Conservation (phyloP, 257 asterid genomes). For the Nicotiana noctiflora region DNA sequence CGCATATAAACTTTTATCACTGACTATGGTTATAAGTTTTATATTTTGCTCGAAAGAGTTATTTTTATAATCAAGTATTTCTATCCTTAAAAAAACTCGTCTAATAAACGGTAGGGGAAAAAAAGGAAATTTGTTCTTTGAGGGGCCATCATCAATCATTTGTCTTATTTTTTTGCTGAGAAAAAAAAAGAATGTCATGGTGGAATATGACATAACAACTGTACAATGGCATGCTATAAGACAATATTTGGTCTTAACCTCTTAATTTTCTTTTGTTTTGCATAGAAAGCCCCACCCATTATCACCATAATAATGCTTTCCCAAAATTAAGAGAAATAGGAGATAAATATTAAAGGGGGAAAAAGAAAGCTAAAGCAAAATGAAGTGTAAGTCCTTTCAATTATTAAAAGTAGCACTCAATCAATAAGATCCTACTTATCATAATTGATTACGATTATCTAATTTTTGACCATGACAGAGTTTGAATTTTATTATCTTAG, state of each 20-base stretch:
- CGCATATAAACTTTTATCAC: too few species aligned
- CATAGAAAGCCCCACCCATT: constrained; percentile 29
- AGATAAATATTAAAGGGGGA: neutral
- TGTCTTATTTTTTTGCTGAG: neutral
- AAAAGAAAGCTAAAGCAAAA: neutral
- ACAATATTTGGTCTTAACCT: neutral
- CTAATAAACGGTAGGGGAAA: neutral
- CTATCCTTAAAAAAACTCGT: neutral
- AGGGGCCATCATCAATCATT: constrained; percentile 38
- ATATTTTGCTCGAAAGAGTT: too few species aligned
- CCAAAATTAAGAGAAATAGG: neutral
- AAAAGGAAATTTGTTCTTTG: neutral
- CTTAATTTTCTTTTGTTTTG: neutral
- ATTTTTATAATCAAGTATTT: too few species aligned
- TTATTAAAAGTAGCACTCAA: constrained; percentile 12
- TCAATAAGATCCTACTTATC: neutral
- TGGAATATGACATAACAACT: constrained; percentile 27
- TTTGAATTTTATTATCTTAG: neutral
- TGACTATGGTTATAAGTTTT: too few species aligned
- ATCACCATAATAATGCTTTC: constrained; percentile 4
- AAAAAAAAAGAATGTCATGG: neutral
- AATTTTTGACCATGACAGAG: neutral
- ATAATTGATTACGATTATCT: neutral
- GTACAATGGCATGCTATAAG: constrained; percentile 39
- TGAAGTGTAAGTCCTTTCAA: neutral